Evolutionary conservation across 1,139 yeast genomes (phyloP), one percentile per base, ranked within the genome.

Genomic region (Saccharomyces hybrid): DNA sequence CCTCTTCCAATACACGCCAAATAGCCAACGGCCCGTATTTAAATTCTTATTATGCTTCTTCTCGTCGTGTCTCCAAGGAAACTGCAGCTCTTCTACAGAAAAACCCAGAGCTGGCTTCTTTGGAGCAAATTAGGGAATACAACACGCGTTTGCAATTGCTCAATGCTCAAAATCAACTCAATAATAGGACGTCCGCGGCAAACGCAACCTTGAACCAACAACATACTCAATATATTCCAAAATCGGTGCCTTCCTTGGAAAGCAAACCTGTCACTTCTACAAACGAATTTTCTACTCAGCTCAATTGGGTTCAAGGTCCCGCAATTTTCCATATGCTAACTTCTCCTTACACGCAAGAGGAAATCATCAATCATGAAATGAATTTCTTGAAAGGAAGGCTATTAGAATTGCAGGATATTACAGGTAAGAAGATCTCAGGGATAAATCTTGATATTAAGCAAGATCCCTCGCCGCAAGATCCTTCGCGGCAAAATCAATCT

Each of bases 221-320:
- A 5, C 16, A 48, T 47, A 58, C 64, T 20, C 64, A 64, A 38
- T 62, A 59, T 48, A 58, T 61, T 50, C 68, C 66, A 28, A 57
- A 65, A 50, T 55, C 62, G 5, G 53, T 56, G 14, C 60, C 57
- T 34, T 52, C 52, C 32, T 57, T 62, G 25, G 66, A 62, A 31
- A 60, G 57, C 20, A 65, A 63, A 32, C 59, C 62, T 2, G 65
- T 63, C 2, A 52, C 58, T 8, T 56, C 65, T 5, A 60, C 63
- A 2, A 61, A 59, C 48, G 59, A 57, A 23, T 50, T 57, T n/a
- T 58, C 57, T 5, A 41, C 52, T 31, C 55, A 56, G 25, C 55
- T 61, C 51, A 61, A 66, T 52, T 65, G 67, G 66, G 65, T 66
- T 6, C 67, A 66, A 53, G 70, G 69, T 1, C 69, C 70, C 3